phyloP scores from a whole-genome alignment of 805 yeast species.

The Pichia rugopelliculosa region DNA sequence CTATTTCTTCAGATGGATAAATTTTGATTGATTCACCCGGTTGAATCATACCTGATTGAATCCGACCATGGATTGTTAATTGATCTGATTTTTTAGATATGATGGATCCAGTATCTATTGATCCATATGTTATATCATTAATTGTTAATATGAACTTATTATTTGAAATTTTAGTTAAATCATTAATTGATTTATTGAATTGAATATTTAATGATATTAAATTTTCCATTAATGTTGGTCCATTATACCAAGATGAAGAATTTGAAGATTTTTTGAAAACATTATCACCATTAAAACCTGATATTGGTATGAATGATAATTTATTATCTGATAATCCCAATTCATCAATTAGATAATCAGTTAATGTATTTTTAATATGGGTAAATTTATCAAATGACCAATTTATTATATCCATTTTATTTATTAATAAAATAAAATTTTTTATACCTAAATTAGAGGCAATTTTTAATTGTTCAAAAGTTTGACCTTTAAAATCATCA shows the following conservation, averaged over 20 bases:
- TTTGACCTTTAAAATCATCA: constrained; percentile 69
- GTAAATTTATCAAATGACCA: constrained; percentile 51
- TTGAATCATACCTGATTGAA: constrained; percentile 61
- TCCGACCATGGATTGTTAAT: constrained; percentile 53
- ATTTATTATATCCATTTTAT: constrained; percentile 58
- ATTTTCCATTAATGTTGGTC: constrained; percentile 41
- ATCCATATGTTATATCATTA: constrained; percentile 40
- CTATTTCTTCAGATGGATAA: constrained; percentile 43
- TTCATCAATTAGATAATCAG: constrained; percentile 42
- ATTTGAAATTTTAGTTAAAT: constrained; percentile 23
- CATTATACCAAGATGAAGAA: constrained; percentile 24
- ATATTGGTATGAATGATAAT: constrained; percentile 54
- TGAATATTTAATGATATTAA: constrained; percentile 30
- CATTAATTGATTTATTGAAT: constrained; percentile 19
- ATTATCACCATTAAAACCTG: constrained; percentile 63
- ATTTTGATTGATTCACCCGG: constrained; percentile 58
- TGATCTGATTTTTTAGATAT: constrained; percentile 33
- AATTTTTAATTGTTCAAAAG: constrained; percentile 68
- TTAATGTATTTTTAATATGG: constrained; percentile 42
- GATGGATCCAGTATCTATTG: constrained; percentile 2
- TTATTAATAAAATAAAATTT: constrained; percentile 52
- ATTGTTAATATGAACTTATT: constrained; percentile 47
- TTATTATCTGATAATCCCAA: constrained; percentile 40
- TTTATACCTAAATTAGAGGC: constrained; percentile 64
- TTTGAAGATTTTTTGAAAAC: constrained; percentile 42